These are phyloP conservation scores for Eutypella sp. DNA, from an alignment of 2,329 filamentous ascomycete genomes.

Conservation along the genomic window DNA sequence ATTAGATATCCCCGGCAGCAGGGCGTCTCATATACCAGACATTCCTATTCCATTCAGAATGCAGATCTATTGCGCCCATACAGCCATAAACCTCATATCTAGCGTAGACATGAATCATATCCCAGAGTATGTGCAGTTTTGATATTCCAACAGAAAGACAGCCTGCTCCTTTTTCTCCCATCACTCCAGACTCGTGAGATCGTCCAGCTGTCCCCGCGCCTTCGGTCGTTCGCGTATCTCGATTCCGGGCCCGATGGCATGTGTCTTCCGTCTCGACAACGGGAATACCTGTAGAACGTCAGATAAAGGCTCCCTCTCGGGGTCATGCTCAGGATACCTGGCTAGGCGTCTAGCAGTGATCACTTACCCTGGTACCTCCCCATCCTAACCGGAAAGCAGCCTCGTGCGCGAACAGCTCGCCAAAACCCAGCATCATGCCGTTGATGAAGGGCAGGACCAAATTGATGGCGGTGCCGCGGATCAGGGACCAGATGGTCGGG, in stretches of 20 bases:
- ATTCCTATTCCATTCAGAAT: neutral
- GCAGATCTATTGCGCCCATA: neutral
- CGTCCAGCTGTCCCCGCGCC: conserved; percentile 54
- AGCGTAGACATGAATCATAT: neutral
- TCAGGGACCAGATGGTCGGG: conserved; percentile 77
- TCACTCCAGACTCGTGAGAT: conserved; percentile 66
- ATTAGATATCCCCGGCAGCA: too few species aligned
- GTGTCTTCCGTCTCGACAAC: conserved; percentile 53
- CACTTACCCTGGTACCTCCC: conserved; percentile 85
- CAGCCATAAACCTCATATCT: too few species aligned
- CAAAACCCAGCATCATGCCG: conserved; percentile 96
- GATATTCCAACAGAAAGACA: too few species aligned
- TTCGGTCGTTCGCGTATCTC: conserved; percentile 68
- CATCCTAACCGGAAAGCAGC: conserved; percentile 89
- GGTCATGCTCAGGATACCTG: neutral
- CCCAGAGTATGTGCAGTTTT: too few species aligned
- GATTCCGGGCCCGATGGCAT: conserved; percentile 74
- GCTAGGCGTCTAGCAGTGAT: neutral
- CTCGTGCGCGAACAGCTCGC: conserved; percentile 94
- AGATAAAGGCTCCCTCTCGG: too few species aligned
- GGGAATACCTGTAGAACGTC: conserved; percentile 47
- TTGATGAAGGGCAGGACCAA: conserved; percentile 94
- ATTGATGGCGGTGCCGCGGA: conserved; percentile 91
- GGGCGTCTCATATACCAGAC: too few species aligned
- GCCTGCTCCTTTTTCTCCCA: too few species aligned